Evolutionary conservation across 371 early-diverging fungal species (phyloP), one percentile per base, ranked within the genome.

Genomic region (Caulochytrium protostelioides): DNA sequence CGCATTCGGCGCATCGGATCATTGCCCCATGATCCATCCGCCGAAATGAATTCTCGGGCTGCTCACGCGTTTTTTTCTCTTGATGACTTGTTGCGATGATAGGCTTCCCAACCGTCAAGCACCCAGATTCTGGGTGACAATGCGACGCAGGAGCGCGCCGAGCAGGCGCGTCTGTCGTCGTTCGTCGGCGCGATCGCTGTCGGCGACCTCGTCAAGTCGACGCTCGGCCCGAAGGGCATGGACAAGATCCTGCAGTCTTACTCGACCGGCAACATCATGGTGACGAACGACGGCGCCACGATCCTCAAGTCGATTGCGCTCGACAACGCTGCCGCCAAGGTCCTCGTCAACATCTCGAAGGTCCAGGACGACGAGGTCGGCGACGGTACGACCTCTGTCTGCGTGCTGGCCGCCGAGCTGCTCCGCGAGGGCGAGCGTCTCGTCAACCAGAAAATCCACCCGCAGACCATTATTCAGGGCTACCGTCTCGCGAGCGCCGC

Each of bases 361-460:
- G 95, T 89, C 9, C 99, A 99, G 65, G 98, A 98, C 59, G 92
- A 89, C 57, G 98, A 98, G 60, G 98, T 98, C 17, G 99, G 99
- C 37, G 99, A 99, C 60, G 99, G 99, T 31, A 99, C 98, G 10
- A 99, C 99, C 19, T 86, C 94, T 4, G 97, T 99, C 12, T 89
- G 94, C 51, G 91, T 99, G 22, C 69, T 99, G 35, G 94, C 98
- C 9, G 79, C 92, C 19, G 90, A 97, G 57, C 62, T 98, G 38
- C 68, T 99, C 46, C 70, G 94, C 30, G 90, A 98, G 68, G 95
- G 91, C 13, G 94, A 95, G 52, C 73, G 76, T 44, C 67, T 97
- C 22, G 70, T 95, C 43, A 72, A 72, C 46, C 79, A 78, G 50
- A 87, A 83, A 48, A 84, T 97, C 43, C 98, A 97, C 53, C 98